Evolutionary conservation across 305 asterid species (phyloP), one percentile per base, ranked within the genome.

Genomic region (Fraxinus sp.): DNA sequence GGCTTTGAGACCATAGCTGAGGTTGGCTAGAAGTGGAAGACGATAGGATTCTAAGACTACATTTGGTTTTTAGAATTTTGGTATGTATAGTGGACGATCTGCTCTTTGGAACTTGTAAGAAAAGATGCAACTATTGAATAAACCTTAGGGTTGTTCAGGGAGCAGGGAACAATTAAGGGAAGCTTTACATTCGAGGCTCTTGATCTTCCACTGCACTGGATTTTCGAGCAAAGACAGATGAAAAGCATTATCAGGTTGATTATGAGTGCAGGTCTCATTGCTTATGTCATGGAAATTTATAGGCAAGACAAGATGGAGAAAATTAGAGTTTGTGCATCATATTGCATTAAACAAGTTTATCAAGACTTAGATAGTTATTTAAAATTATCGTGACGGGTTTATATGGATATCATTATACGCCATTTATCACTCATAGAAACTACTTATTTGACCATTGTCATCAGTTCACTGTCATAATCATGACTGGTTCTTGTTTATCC

Each of bases 11-110:
- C 52, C 78, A 70, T 71, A n/a, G 7, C 78, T 28, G 24, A 70
- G 83, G 46, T 39, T 73, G 13, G 78, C 14, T 68, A n/a, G 32
- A 79, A 14, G 46, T 24, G 71, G 82, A 26, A 39, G 28, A 41
- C 41, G 28, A 71, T 7, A 36, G 74, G 74, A 59, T 20, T 59
- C 5, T 20, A 20, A 28, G 74, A 68, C 74, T 26, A 35, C n/a
- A 30, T 62, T 66, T 79, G 7, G 20, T 68, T 28, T 26, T 46
- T 46, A 10, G 39, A 28, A 70, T 11, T 70, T 70, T 13, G 10
- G 7, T 32, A 26, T 70, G 24, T 20, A 28, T 30, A 30, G 36
- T 70, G 41, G 75, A 70, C 11, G 41, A 13, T 3, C 75, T 7
- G 32, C 75, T 32, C 18, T 20, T 70, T 30, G 39, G 10, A n/a